Evolutionary conservation across 2,329 filamentous ascomycete genomes (phyloP), one percentile per base, ranked within the genome.

Genomic region (Westerdykella ornata): DNA sequence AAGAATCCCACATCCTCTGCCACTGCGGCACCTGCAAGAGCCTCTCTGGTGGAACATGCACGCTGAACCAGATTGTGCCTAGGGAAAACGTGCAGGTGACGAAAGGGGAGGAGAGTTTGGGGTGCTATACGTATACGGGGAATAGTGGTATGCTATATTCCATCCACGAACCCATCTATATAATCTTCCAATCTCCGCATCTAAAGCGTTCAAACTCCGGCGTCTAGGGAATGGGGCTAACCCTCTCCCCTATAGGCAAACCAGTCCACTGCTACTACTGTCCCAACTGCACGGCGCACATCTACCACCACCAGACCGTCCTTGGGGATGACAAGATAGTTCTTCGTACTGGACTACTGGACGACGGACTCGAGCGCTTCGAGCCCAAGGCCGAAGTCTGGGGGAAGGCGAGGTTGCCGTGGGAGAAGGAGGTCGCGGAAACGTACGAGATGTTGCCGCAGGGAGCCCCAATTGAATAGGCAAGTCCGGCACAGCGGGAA

Each of bases 21-120:
- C 76, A 78, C 53, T 78, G 76, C 65, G 67, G 74, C 51, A 75
- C 74, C 20, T 79, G 76, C 72, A 77, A 78, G 52, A 56, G 65
- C 45, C 68, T 77, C 42, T 68, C 68, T 38, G 74, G 74, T 48
- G 63, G 68, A 14, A 67, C 72, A 37, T 76, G 66, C 65, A 77
- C 73, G 14, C 63, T 77, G 46, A 78, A 77, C 62, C 72, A 76
- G 46, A 72, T 77, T 57, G 68, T 76, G 39, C 72, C 72, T 35
- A 65, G 69, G 52, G 59, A 65, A 22, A 63, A 68, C 33, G 63
- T 79, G 49, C 71, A 71, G 42, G 66, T 78, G 63, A 76, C 71
- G 39, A 72, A 74, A 52, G 75, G 75, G 39, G 64, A 57, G 17
- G 59, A 67, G 37, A 56, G 62, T 3, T 52, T 75, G 33, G 73